A percentile compares a stretch with the other conserved stretches of the same genome.
These are phyloP conservation scores for Gastrolobium villosum DNA, from an alignment of 306 rosid species.

Conservation along the genomic window DNA sequence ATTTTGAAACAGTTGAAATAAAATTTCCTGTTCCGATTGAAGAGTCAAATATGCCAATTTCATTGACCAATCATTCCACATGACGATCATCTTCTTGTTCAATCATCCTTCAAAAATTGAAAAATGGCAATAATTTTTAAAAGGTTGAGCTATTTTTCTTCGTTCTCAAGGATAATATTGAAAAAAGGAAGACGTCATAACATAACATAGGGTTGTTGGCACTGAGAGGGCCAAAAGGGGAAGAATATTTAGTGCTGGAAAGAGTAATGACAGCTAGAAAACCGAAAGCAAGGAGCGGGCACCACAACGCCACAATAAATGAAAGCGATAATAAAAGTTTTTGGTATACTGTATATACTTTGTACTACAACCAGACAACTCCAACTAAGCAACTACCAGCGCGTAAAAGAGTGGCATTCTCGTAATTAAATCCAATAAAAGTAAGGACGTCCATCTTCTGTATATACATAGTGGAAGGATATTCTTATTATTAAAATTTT, in stretches of 20 bases:
- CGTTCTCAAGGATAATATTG: neutral
- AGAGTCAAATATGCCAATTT: conserved; percentile 1
- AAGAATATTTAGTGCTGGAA: conserved; percentile 15
- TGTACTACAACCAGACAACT: neutral
- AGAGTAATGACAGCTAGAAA: conserved; percentile 50
- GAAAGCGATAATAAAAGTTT: neutral
- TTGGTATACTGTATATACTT: neutral
- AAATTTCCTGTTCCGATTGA: conserved; percentile 3
- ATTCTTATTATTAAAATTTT: too few species aligned
- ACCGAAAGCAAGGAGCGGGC: conserved; percentile 38
- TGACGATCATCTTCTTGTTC: neutral
- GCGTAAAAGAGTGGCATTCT: conserved; percentile 20
- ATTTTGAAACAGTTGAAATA: neutral
- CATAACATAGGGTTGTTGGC: neutral
- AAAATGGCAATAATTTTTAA: neutral
- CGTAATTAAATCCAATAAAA: conserved; percentile 19
- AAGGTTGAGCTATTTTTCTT: neutral
- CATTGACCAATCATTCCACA: conserved; percentile 21
- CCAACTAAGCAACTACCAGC: neutral
- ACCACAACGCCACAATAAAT: conserved; percentile 32
- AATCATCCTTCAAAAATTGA: neutral
- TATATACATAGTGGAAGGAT: too few species aligned
- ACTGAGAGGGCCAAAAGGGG: neutral
- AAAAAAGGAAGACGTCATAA: neutral
- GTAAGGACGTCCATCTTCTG: too few species aligned